Percentiles rank a stretch among this genome's conserved stretches.
Evolutionary conservation across 2,329 filamentous ascomycete species (phyloP).

Genomic region (Cercospora beticola): DNA sequence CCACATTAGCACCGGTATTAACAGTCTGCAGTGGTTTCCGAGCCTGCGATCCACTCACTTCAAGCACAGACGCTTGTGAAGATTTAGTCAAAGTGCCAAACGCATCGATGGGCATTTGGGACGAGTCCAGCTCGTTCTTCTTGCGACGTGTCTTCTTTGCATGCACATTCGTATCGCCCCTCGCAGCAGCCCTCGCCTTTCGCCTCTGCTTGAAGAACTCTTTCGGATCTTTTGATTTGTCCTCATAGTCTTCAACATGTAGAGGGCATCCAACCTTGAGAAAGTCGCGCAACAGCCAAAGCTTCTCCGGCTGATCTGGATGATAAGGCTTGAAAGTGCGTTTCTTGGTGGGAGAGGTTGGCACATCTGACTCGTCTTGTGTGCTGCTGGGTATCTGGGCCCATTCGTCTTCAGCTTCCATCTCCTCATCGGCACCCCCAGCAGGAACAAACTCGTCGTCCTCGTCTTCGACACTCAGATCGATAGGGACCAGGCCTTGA

Average conservation of each 20-base stretch:
- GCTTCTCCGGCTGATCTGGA: slow-evolving; percentile 62
- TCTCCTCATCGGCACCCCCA: slow-evolving; percentile 36
- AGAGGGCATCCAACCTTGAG: slow-evolving; percentile 64
- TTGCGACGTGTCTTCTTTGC: slow-evolving; percentile 21
- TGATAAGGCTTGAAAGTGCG: slow-evolving; percentile 56
- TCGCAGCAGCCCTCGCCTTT: slow-evolving; percentile 26
- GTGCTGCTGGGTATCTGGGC: slow-evolving; percentile 24
- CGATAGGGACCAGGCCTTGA: slow-evolving; percentile 71
- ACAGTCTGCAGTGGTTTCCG: slow-evolving; percentile 18
- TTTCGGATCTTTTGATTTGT: slow-evolving; percentile 35
- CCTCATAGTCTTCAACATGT: slow-evolving; percentile 65
- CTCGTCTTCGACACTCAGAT: slow-evolving; percentile 72
- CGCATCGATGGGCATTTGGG: slow-evolving; percentile 15
- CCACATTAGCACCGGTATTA: slow-evolving; percentile 11
- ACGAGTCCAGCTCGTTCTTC: slow-evolving; percentile 18
- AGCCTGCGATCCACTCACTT: slow-evolving; percentile 5
- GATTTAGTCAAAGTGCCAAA: slow-evolving; percentile 22
- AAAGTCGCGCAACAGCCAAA: slow-evolving; percentile 68
- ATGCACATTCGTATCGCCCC: slow-evolving; percentile 23
- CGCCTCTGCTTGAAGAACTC: slow-evolving; percentile 30
- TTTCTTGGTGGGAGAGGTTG: slow-evolving; percentile 47
- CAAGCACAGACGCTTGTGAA: slow-evolving; percentile 15
- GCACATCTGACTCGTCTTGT: slow-evolving; percentile 35
- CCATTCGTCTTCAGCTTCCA: slow-evolving; percentile 35
- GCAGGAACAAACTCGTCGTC: slow-evolving; percentile 50